Base-by-base conservation (phyloP, 2,329 filamentous ascomycete species). In the Aspergillus sp. region DNA sequence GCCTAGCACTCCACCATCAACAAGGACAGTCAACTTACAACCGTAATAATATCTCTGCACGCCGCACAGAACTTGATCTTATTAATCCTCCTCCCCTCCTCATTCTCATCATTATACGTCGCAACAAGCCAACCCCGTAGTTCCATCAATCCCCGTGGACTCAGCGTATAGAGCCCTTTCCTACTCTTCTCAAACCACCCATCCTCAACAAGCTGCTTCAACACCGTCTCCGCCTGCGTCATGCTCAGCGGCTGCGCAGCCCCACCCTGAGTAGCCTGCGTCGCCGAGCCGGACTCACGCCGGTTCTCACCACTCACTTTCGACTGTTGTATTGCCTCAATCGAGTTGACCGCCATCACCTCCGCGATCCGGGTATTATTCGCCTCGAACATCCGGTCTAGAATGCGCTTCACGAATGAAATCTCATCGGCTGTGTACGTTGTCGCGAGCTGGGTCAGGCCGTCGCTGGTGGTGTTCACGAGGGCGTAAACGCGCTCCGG, bases 301-400 rank as follows among this genome's bases (percentile, higher is more conserved):
- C 85, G 66, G 59, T 69, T 71, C 62, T 76, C 63, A 44, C 70
- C 67, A 15, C 68, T 67, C 4, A 71, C 73, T 63, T 81, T 84
- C 2, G 80, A 79, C 4, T 96, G 77, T 64, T 90, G 87, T 53
- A 89, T 80, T 3, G 93, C 93, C 67, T 96, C 87, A 72, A 91
- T 91, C 44, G 85, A 83, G 12, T 86, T 89, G 3, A 98, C 78
- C 3, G 90, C 92, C 84, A 97, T 88, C 24, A 91, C 84, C 74
- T 99, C 93, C 67, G 87, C 85, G n/a, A 85, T 81, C 8, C 80
- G 82, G 0, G 87, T 91, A 70, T 98, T 98, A 77, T 91, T 87
- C 18, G 85, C 89, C 62, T 96, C 91, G 70, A 98, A 99, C 85
- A 99, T 96, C 65, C 84, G 86, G 71, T 97, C 93, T 1, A 99